Evolutionary conservation across 768 basidiomycete species (phyloP), one percentile per base, ranked within the genome.

Genomic region (Lentinula guzmanii): DNA sequence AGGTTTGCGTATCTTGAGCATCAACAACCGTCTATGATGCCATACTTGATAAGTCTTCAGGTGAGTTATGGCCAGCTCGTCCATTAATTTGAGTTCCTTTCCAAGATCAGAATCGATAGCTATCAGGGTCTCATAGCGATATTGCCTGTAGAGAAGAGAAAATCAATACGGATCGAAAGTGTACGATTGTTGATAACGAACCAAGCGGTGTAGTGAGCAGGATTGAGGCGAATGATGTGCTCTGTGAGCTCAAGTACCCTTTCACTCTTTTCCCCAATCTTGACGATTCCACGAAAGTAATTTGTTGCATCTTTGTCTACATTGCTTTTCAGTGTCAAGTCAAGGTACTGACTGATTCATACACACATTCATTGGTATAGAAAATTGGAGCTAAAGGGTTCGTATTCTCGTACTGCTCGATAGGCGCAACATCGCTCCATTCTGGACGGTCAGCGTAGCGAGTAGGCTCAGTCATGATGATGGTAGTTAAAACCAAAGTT

Each of bases 1-100:
- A 5, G 87, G 82, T 24, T 79, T 71, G 60, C 81, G 76, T 35
- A 84, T 77, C 51, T 79, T 73, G 41, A 79, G 79, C 63, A 93
- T 82, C 41, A 94, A 78, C 39, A 93, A 84, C 4, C 89, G 85
- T 46, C 92, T 87, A 69, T 94, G 91, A 74, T 90, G 95, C 97
- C 97, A 98, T 28, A 98, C 95, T 77, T 99, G 97, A 73, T 98
- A 98, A 9, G 89, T 94, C 77, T 98, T 99, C 69, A 98, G 81
- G 72, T 87, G 87, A 65, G 81, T 80, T 65, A 87, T 81, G 21
- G 94, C 91, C 58, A 98, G 82, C 65, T 87, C 87, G 75, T 97
- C 91, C 86, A 97, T 95, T 37, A 96, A 78, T 56, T 73, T 74
- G 1, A 98, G 79, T 75, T 99, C 96, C 4, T 72, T 78, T n/a